These are phyloP conservation scores for Claviceps cyperi DNA, from an alignment of 2,329 filamentous ascomycete species.

Conservation along the genomic window DNA sequence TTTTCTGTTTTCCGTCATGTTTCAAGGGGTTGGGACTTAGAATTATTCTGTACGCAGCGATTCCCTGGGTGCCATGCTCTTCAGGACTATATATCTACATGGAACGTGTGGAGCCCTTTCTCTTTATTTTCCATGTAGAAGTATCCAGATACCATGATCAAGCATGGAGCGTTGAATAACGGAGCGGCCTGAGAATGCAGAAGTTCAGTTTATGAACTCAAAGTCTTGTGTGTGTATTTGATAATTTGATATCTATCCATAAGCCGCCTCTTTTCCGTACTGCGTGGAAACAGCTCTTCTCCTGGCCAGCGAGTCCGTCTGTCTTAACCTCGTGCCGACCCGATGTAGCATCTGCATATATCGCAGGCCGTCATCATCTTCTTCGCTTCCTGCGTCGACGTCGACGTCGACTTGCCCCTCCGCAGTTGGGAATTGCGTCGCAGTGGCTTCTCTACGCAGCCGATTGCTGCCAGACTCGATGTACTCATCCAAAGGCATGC, in stretches of 20 bases:
- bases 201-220: neutral
- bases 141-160: too few relatives aligned
- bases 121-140: too few relatives aligned
- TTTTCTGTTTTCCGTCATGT: too few relatives aligned
- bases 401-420: neutral
- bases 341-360: slow-evolving; percentile 32
- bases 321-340: slow-evolving; percentile 26
- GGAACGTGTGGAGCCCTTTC: too few relatives aligned
- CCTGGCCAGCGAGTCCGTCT: slow-evolving; percentile 17
- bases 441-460: slow-evolving; percentile 6
- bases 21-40: too few relatives aligned
- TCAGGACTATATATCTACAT: too few relatives aligned
- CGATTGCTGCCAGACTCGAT: neutral
- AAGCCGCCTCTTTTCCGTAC: neutral
- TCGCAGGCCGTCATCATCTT: slow-evolving; percentile 17
- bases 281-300: slow-evolving; percentile 14
- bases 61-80: too few relatives aligned
- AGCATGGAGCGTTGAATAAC: too few relatives aligned
- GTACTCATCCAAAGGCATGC: neutral
- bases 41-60: too few relatives aligned
- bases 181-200: neutral
- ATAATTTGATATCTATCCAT: neutral
- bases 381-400: neutral
- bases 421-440: neutral
- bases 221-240: neutral